These are phyloP conservation scores for Polysphondylium violaceum DNA, from an alignment of 78 protist species.

Conservation along the genomic window DNA sequence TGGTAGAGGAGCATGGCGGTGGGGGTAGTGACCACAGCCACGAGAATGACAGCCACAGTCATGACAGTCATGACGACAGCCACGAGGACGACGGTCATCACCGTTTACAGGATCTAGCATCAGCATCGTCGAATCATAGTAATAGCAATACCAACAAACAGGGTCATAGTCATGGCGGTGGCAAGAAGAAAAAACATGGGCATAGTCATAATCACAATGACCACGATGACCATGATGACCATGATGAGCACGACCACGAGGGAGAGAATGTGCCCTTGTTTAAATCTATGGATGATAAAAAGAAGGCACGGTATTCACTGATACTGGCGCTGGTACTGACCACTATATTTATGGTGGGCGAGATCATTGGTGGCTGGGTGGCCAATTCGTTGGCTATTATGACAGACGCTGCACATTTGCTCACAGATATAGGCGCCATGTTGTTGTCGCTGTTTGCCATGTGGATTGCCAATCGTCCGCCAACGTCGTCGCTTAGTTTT, in stretches of 20 bases:
- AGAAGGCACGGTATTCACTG: constrained; percentile 60
- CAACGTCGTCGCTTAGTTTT: constrained; percentile 44
- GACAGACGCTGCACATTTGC: constrained; percentile 81
- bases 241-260: constrained; percentile 19
- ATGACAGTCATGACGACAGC: neutral
- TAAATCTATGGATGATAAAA: constrained; percentile 21
- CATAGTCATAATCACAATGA: constrained; percentile 18
- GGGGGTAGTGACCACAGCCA: too few relatives aligned
- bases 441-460: constrained; percentile 72
- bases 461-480: constrained; percentile 51
- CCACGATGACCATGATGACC: neutral
- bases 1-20: too few relatives aligned
- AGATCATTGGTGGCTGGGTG: constrained; percentile 74
- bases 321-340: constrained; percentile 17
- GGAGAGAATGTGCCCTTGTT: neutral
- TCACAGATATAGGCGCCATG: constrained; percentile 82
- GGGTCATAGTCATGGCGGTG: constrained; percentile 12
- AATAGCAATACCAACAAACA: constrained; percentile 28
- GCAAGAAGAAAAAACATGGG: too few relatives aligned
- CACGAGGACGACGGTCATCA: neutral
- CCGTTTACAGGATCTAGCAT: neutral
- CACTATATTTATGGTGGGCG: constrained; percentile 75
- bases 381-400: constrained; percentile 76
- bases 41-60: too few relatives aligned
- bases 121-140: neutral